phyloP scores from a whole-genome alignment of 257 asterid genomes.

The Capsicum pubescens region DNA sequence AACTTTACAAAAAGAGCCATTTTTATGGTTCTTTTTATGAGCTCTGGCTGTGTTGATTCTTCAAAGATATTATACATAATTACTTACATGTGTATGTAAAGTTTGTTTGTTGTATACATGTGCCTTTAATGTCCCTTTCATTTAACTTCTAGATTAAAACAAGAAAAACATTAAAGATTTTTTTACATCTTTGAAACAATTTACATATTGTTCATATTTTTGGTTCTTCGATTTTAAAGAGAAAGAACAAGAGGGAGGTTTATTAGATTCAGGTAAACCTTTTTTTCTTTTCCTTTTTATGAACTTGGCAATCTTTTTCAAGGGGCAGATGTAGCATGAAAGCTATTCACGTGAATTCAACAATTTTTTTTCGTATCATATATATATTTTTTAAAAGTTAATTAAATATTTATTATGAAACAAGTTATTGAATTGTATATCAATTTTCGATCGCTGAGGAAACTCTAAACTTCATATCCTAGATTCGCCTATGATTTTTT shows the following conservation, averaged over 20 bases:
- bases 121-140: neutral
- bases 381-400: neutral
- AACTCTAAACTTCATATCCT: neutral
- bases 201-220: neutral
- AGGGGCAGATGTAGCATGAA: neutral
- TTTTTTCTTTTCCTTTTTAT: neutral
- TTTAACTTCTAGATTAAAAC: neutral
- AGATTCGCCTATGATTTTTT: neutral
- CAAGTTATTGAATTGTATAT: neutral
- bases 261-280: neutral
- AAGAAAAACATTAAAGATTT: neutral
- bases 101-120: neutral
- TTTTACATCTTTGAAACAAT: neutral
- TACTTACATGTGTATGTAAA: neutral
- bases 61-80: neutral
- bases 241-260: neutral
- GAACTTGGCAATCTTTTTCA: neutral
- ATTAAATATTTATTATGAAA: neutral
- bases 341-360: neutral
- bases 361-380: neutral
- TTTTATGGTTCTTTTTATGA: neutral
- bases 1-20: conserved; percentile 22
- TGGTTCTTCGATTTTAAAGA: neutral
- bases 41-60: neutral
- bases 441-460: neutral